Evolutionary conservation across 2,329 filamentous ascomycete genomes (phyloP).

Genomic region (Cryphonectria radicalis): DNA sequence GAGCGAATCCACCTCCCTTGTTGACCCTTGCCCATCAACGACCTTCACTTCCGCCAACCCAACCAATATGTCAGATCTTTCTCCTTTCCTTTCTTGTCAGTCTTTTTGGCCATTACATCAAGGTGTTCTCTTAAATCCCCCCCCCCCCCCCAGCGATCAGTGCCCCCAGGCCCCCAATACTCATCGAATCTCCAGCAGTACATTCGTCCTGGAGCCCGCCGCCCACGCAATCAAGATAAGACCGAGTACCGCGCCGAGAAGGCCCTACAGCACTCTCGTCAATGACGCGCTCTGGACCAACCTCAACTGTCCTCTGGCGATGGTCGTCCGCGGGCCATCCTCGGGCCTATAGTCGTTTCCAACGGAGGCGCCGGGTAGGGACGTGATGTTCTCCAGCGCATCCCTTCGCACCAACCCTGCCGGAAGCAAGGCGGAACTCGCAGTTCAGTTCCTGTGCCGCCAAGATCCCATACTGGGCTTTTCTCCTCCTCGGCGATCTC

Average conservation of each 20-base stretch:
- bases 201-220: background rate
- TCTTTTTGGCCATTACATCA: background rate
- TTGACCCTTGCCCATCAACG: background rate
- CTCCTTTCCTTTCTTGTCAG: background rate
- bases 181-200: background rate
- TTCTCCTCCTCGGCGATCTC: background rate
- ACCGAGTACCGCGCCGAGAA: background rate
- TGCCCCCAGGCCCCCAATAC: background rate
- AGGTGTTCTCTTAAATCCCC: background rate
- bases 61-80: background rate
- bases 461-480: background rate
- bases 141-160: background rate
- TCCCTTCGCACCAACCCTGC: background rate
- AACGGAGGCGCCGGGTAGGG: background rate
- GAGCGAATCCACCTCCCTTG: background rate
- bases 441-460: background rate
- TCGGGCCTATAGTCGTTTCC: background rate
- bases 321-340: background rate
- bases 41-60: background rate
- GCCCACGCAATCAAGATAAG: background rate
- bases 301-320: background rate
- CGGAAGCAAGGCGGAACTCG: background rate
- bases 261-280: background rate
- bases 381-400: background rate
- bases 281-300: background rate